Base-by-base conservation (phyloP, 2,329 filamentous ascomycete genomes). In the Scedosporium apiospermum region DNA sequence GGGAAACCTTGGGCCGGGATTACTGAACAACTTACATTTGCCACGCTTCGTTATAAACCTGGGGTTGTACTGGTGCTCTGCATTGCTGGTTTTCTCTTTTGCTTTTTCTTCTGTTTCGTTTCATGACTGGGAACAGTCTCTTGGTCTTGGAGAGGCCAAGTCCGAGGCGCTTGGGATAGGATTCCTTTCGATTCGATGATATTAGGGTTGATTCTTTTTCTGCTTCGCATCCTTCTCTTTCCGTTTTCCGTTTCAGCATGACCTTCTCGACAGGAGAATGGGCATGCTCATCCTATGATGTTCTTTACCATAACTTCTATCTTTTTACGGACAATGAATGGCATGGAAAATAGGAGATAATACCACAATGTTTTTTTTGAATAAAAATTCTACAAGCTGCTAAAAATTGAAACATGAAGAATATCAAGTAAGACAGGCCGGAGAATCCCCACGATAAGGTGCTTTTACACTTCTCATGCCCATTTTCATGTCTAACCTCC, bases 91-190 rank as follows among this genome's bases (percentile, higher is more conserved):
- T 59, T 46, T 53, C 34, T 61, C 41, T 49, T 21, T 23, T 23
- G n/a, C n/a, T 59, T 34, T 62, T 60, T 60, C 12, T 60, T 62
- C 61, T 57, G 44, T 57, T 65, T 62, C 64, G 53, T 66, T 68
- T 65, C 58, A 61, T 67, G 57, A 65, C 64, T 64, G 64, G 65
- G 65, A 63, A 49, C 63, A 26, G 38, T 18, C 44, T 38, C 18
- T 57, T 41, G 21, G 23, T 62, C 27, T 23, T 62, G 60, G 16
- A 26, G 16, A 44, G 44, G 53, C 34, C 34, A 38, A 38, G 34
- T 38, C 10, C 10, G 34, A 38, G 34, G 34, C 34, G 34, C 34
- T 38, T 38, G 34, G 34, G 34, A 38, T 38, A 10, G 34, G 34
- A 38, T 38, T 38, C 34, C 34, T 38, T 38, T 38, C 34, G 34